Evolutionary conservation across 192 early-diverging fungal species (phyloP), one percentile per base, ranked within the genome.

Genomic region (Coemansia sp.): DNA sequence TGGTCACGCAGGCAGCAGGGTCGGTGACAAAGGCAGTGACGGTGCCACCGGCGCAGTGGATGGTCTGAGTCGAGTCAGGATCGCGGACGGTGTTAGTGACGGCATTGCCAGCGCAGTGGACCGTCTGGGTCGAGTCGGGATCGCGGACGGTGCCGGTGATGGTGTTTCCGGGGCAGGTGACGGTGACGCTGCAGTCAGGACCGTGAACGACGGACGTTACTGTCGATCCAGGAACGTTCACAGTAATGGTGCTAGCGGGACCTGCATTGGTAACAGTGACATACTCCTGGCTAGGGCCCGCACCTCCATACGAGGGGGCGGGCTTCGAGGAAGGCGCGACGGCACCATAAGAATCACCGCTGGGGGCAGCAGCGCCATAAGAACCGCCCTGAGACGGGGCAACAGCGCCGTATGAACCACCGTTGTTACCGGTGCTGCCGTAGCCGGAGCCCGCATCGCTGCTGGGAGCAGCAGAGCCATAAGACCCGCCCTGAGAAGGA

Each of bases 1-100:
- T 79, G 59, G 76, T 79, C 67, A 73, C 60, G 20, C 20, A 40
- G 7, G 45, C 25, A 2, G 68, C 56, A 11, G 71, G 67, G 42
- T 79, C 76, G 29, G 51, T 69, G 51, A 73, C 67, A 10, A 71
- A 73, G 42, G 64, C 63, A 4, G 64, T 72, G 64, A 54, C 33
- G 25, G 61, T 60, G 68, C 17, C 51, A 16, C 76, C 76, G 28
- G 68, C 63, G 64, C 68, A 70, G 61, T 64, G 74, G 60, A 76
- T 50, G 22, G 73, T 76, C 63, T 70, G 54, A 28, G 64, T 70
- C 40, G n/a, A 29, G 30, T 76, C 68, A 7, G 73, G 73, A 20
- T 76, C 73, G 16, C 31, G 67, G 38, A 76, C 49, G 25, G 68
- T 76, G 49, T 20, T 56, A 20, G 73, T 76, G 60, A 70, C 45